These are phyloP conservation scores for Peronospora destructor DNA, from an alignment of 352 stramenopile genomes.

Conservation along the genomic window DNA sequence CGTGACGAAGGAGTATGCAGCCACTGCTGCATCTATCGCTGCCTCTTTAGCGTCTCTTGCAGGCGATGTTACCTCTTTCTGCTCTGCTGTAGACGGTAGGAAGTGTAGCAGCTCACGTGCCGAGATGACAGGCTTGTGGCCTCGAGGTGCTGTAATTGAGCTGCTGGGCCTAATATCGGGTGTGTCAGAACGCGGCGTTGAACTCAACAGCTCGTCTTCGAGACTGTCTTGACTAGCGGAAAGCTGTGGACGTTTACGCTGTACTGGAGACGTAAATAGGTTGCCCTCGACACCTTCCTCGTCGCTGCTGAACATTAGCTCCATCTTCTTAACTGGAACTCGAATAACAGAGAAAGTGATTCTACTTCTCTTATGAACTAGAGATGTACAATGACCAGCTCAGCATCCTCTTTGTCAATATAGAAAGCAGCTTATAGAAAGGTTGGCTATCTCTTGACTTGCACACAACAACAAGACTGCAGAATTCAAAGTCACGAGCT, in stretches of 20 bases:
- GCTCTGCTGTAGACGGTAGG: constrained; percentile 21
- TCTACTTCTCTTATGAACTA: background rate
- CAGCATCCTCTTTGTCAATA: no score
- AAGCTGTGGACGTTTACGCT: background rate
- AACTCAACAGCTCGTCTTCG: constrained; percentile 14
- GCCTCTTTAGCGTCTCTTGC: constrained; percentile 7
- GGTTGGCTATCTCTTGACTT: no score
- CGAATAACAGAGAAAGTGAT: background rate
- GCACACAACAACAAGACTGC: no score
- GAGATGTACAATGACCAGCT: no score
- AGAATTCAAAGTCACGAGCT: constrained; percentile 9
- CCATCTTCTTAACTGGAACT: constrained; percentile 20
- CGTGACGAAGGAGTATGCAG: constrained; percentile 15
- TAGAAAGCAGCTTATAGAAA: no score
- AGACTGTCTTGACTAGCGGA: constrained; percentile 15
- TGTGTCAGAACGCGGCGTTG: background rate
- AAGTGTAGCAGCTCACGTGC: constrained; percentile 50
- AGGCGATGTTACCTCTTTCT: constrained; percentile 1
- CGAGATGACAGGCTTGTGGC: constrained; percentile 53
- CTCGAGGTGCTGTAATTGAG: background rate
- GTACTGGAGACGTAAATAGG: constrained; percentile 3
- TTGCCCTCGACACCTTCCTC: constrained; percentile 30
- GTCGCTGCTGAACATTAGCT: constrained; percentile 63
- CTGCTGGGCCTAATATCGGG: background rate
- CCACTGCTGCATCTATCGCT: constrained; percentile 6